Base-by-base conservation (phyloP, 768 basidiomycete genomes). In the Auriscalpium vulgare region DNA sequence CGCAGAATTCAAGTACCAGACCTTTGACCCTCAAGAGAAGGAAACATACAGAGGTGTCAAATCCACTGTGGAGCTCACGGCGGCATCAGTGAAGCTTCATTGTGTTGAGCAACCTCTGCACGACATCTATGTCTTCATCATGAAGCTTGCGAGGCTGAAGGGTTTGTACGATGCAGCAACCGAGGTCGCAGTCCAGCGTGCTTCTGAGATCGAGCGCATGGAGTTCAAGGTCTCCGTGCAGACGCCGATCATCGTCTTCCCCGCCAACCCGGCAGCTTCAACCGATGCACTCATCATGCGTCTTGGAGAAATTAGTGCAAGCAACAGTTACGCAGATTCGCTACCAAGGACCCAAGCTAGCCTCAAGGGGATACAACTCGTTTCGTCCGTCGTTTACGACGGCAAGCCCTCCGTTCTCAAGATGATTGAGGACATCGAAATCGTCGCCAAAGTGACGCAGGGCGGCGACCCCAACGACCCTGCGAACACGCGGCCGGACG, bases 111-210 rank as follows among this genome's bases (percentile, higher is more conserved):
- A 84, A 53, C 92, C 95, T n/a, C 75, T 98, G n/a, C 91, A 85
- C 51, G 84, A 87, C 61, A 82, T 98, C 35, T 91, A 88, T 67
- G 67, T 83, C 19, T 99, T 95, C 71, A 68, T 92, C 38, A 74
- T 82, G 56, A 89, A 92, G 67, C 82, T 99, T 38, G 90, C 93
- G 5, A 85, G 84, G 60, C 83, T 99, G 63, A 98, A 98, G 73
- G 88, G 88, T 2, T 68, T 98, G 10, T 98, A 98, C 62, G 95
- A 99, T 70, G 84, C 94, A 17, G 94, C 95, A 10, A 89, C 91
- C 2, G 85, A 91, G 66, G 95, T 83, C 19, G 97, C 97, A 40
- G 93, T 91, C 23, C 91, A 97, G 67, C 78, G 81, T 49, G 97
- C 94, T 5, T 84, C 91, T n/a, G 91, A 90, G 68, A 88, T 95